A percentile compares a stretch with the other conserved stretches of the same genome.
phyloP scores from a whole-genome alignment of 1,284 basidiomycete species.

The Wolfiporia cocos region DNA sequence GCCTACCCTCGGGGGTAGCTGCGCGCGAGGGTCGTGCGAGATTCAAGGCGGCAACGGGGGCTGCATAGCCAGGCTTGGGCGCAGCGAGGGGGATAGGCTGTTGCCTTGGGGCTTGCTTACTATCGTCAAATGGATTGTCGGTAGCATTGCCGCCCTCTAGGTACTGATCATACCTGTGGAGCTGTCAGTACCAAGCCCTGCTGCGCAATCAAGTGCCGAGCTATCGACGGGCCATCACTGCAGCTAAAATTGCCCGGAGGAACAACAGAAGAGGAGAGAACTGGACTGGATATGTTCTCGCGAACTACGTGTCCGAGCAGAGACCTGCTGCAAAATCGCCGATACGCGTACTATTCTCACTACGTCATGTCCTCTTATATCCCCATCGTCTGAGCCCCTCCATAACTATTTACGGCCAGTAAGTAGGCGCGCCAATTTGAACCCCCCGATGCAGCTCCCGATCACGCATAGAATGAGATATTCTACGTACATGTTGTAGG shows the following conservation, averaged over 20 bases:
- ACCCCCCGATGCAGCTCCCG: background rate
- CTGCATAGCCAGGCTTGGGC: slow-evolving; percentile 66
- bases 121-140: slow-evolving; percentile 36
- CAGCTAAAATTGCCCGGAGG: no score
- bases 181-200: no score
- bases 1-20: slow-evolving; percentile 31
- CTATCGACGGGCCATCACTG: no score
- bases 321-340: no score
- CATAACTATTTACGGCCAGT: background rate
- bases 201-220: no score
- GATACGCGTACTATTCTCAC: no score
- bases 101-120: slow-evolving; percentile 24
- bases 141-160: slow-evolving; percentile 38
- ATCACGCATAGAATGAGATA: slow-evolving; percentile 4
- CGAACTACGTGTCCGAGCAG: no score
- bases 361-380: no score
- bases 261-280: no score
- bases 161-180: slow-evolving; percentile 62
- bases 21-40: slow-evolving; percentile 41
- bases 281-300: no score
- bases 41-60: slow-evolving; percentile 57
- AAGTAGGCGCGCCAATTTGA: background rate
- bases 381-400: no score
- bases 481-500: slow-evolving; percentile 57
- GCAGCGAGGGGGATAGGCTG: slow-evolving; percentile 50